Evolutionary conservation across 2,329 filamentous ascomycete species (phyloP), one percentile per base, ranked within the genome.

Genomic region (Claviceps humidiphila): DNA sequence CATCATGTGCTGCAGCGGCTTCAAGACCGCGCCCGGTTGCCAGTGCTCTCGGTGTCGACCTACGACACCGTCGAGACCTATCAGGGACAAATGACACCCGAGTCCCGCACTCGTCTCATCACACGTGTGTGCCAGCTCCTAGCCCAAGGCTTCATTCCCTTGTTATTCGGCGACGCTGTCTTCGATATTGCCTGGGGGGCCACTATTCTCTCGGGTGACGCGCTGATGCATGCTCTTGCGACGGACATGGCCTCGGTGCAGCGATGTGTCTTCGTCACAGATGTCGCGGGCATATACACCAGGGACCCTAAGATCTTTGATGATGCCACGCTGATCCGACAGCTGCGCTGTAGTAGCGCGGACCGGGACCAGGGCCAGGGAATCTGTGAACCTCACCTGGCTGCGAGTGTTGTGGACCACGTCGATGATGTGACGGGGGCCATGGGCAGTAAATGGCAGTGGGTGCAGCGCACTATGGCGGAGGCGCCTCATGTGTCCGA

Each of bases 91-190:
- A 26, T 53, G 51, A 47, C 47, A 37, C 16, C 38, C 7, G 51
- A 17, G 8, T 26, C 47, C 1, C 24, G 51, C 47, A 5, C 16
- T 11, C 47, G 47, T n/a, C 47, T 53, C 20, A 22, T 46, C 7
- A 14, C 17, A 2, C 46, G 51, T 4, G 51, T 53, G 22, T 16
- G 11, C 16, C 24, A 26, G 13, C 37, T 53, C 8, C 41, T 53
- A 5, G 16, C 47, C 7, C 22, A 53, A 5, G 51, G 51, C 8
- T 53, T 53, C 24, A n/a, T 53, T 16, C 51, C 51, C 2, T 5
- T 53, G 22, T 17, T 53, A 9, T 50, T 50, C 22, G 51, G 51
- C n/a, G 51, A 53, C 14, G 51, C 51, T 37, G 51, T 53, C 41
- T 14, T 53, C 4, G 51, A 53, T 17, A 41, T 14, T 1, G 34